These are phyloP conservation scores for Penicillium sp. DNA, from an alignment of 2,329 filamentous ascomycete genomes.

Conservation along the genomic window DNA sequence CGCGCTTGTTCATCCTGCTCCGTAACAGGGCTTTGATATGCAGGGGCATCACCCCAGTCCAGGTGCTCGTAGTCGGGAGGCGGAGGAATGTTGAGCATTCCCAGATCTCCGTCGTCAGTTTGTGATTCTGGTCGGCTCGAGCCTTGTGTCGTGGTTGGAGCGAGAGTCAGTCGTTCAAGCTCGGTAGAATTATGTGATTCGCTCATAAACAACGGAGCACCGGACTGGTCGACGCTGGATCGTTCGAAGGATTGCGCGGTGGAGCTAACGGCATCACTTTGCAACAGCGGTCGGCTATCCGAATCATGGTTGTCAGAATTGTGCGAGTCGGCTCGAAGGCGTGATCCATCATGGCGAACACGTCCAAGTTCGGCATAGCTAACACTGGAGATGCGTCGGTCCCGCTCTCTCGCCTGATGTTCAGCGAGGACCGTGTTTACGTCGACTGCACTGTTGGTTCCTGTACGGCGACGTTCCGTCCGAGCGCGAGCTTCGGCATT, in stretches of 20 bases:
- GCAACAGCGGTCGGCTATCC: conserved; percentile 47
- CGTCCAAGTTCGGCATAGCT: conserved; percentile 49
- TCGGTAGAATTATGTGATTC: conserved; percentile 32
- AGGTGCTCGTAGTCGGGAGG: conserved; percentile 44
- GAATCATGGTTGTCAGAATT: conserved; percentile 46
- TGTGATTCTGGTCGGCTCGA: conserved; percentile 22
- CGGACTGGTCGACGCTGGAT: conserved; percentile 31
- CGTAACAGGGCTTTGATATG: conserved; percentile 34
- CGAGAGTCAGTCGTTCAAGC: conserved; percentile 25
- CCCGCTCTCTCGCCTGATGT: conserved; percentile 44
- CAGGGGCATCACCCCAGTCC: conserved; percentile 45
- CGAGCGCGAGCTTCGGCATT: conserved; percentile 51
- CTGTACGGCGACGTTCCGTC: conserved; percentile 25
- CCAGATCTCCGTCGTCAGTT: conserved; percentile 38
- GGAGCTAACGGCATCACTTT: conserved; percentile 33
- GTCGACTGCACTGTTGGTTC: conserved; percentile 35
- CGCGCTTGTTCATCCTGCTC: conserved; percentile 18
- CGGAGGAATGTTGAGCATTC: conserved; percentile 36
- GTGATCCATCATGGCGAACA: conserved; percentile 50
- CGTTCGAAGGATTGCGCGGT: conserved; percentile 28
- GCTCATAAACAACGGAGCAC: conserved; percentile 37
- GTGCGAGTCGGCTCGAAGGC: conserved; percentile 47
- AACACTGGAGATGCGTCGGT: conserved; percentile 48
- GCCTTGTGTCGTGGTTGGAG: conserved; percentile 24
- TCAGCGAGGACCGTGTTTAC: conserved; percentile 44